Conservation (phyloP, 1,139 yeast genomes). For the Taphrina communis region DNA sequence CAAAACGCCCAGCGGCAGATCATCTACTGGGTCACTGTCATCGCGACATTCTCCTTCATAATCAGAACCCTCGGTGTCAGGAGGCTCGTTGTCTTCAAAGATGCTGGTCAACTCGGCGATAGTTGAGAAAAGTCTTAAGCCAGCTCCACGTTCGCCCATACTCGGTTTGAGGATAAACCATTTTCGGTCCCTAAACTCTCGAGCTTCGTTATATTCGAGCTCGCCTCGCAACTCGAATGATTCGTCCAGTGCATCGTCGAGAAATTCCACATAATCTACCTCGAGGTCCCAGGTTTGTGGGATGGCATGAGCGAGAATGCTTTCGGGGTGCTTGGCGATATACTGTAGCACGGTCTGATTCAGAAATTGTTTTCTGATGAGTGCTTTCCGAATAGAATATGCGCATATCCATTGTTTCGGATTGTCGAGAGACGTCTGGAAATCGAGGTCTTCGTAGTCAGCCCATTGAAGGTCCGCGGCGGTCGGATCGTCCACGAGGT, state of each 20-base stretch:
- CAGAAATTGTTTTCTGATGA: constrained; percentile 86
- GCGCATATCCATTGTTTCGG: constrained; percentile 58
- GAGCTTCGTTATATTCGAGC: constrained; percentile 58
- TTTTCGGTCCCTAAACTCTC: constrained; percentile 52
- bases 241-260: constrained; percentile 92
- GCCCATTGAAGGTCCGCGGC: constrained; percentile 71
- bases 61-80: constrained; percentile 60
- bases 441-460: constrained; percentile 86
- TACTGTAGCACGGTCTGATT: constrained; percentile 79
- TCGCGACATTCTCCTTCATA: constrained; percentile 55
- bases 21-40: constrained; percentile 51
- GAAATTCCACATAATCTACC: constrained; percentile 93
- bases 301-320: constrained; percentile 64
- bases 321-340: constrained; percentile 72
- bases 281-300: constrained; percentile 82
- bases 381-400: constrained; percentile 63
- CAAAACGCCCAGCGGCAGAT: constrained; percentile 1
- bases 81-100: constrained; percentile 84
- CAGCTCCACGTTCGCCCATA: constrained; percentile 97
- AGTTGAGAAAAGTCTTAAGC: constrained; percentile 79
- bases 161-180: constrained; percentile 93
- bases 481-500: constrained; percentile 39
- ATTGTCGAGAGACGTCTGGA: constrained; percentile 62
- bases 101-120: constrained; percentile 79
- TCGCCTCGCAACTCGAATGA: constrained; percentile 85